Percentiles rank a stretch among this genome's conserved stretches.
These are phyloP conservation scores for Botrytis porri DNA, from an alignment of 2,329 filamentous ascomycete genomes.

Conservation along the genomic window DNA sequence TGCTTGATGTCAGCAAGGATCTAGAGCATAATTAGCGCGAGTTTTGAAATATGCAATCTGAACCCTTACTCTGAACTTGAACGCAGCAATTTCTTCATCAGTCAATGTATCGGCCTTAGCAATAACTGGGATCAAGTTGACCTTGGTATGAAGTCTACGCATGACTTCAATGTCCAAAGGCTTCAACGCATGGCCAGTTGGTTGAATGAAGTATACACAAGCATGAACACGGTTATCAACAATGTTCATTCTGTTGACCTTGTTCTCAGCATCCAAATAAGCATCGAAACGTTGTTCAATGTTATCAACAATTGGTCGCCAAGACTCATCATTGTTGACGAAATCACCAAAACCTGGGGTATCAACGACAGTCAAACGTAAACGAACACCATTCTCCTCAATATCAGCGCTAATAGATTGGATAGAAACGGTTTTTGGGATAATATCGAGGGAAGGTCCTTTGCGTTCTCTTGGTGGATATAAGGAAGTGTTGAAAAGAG, in stretches of 20 bases:
- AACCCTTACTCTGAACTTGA: conserved; percentile 88
- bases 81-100: conserved; percentile 88
- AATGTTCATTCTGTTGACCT: conserved; percentile 99
- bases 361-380: conserved; percentile 94
- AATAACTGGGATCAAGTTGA: conserved; percentile 99
- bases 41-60: neutral
- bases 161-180: conserved; percentile 98
- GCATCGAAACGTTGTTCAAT: conserved; percentile 99
- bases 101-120: conserved; percentile 98
- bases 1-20: conserved; percentile 96
- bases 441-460: conserved; percentile 94
- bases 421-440: conserved; percentile 95
- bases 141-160: conserved; percentile 98
- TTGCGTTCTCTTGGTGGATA: conserved; percentile 99
- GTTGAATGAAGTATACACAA: conserved; percentile 99
- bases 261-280: conserved; percentile 98
- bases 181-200: conserved; percentile 97
- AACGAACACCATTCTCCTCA: conserved; percentile 95
- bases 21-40: conserved; percentile 47
- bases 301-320: conserved; percentile 98
- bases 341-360: conserved; percentile 98
- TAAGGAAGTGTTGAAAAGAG: conserved; percentile 97
- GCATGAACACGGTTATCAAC: conserved; percentile 98
- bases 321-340: conserved; percentile 99
- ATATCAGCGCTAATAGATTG: conserved; percentile 96